Evolutionary conservation across 2,329 filamentous ascomycete genomes (phyloP), one percentile per base, ranked within the genome.

Genomic region (Pleomassaria siparia): DNA sequence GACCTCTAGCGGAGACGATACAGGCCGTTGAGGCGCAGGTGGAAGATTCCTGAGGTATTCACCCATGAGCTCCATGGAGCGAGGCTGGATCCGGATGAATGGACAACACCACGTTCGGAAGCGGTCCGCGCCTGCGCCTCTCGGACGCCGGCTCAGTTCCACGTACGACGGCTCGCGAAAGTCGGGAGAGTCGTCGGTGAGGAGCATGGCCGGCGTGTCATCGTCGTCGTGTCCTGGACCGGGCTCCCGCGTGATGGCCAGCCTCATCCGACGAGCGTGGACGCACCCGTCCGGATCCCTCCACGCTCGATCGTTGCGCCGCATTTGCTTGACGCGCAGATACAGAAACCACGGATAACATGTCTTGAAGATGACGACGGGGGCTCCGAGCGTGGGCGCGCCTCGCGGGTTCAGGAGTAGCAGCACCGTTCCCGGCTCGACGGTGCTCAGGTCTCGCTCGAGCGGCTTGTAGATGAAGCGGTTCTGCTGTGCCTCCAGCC

Each of bases 401-500:
- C 20, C 22, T 1, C 35, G 22, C 10, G 35, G 36, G 15, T 62
- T 58, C 2, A 24, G 41, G n/a, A 60, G 28, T 53, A 63, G 55
- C 26, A 60, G 15, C 10, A 59, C 39, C 2, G 49, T 55, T 3
- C 57, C 59, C 1, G 50, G 45, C 7, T 11, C 16, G 4, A 55
- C 26, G 3, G 7, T 4, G 10, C 22, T 49, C 32, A 62, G 46
- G 24, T 53, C 37, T 7, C 44, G 51, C 4, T 32, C 39, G 2
- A 60, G 44, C 0, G 56, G 56, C 44, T 62, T 59, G 53, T 59
- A 63, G 13, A 60, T 45, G 40, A 45, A 60, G 2, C 59, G 50
- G 21, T 60, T 63, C 40, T 60, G 57, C 4, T 50, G n/a, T 7
- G 52, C 50, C 42, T 63, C 60, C 2, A 60, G 46, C 28, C 48